These are phyloP conservation scores for Biscogniauxia sp. DNA, from an alignment of 2,329 filamentous ascomycete genomes.

Conservation along the genomic window DNA sequence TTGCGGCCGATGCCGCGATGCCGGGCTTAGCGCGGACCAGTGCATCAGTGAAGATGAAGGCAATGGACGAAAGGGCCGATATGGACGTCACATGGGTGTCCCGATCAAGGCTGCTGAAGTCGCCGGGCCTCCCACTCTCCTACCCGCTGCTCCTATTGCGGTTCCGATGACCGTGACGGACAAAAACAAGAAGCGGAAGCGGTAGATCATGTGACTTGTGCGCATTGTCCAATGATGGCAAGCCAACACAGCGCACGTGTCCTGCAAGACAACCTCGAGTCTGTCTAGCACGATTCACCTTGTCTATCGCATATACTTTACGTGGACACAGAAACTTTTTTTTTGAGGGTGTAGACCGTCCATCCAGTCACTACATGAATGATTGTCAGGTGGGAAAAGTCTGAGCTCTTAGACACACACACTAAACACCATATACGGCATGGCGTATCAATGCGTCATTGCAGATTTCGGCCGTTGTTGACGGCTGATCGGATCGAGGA, in stretches of 20 bases:
- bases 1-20: slow-evolving; percentile 92
- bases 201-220: slow-evolving; percentile 35
- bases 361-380: neutral
- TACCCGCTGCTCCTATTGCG: slow-evolving; percentile 42
- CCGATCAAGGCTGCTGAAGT: slow-evolving; percentile 59
- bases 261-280: slow-evolving; percentile 5
- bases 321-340: neutral
- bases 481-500: slow-evolving; percentile 9
- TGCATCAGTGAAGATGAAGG: slow-evolving; percentile 98
- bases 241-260: slow-evolving; percentile 4
- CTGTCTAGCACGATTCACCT: neutral
- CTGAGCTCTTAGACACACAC: neutral
- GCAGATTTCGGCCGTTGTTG: slow-evolving; percentile 11
- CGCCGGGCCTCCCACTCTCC: slow-evolving; percentile 32
- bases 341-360: neutral
- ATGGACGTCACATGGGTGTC: slow-evolving; percentile 70
- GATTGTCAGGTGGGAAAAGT: neutral
- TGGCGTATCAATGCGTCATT: neutral
- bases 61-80: slow-evolving; percentile 93
- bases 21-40: slow-evolving; percentile 86
- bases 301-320: neutral
- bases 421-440: neutral
- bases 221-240: slow-evolving; percentile 2
- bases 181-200: slow-evolving; percentile 63
- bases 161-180: slow-evolving; percentile 45